Percentiles rank a stretch among this genome's conserved stretches.
Conservation (phyloP, 2,329 filamentous ascomycete genomes). For the Ophiostoma fasciatum region DNA sequence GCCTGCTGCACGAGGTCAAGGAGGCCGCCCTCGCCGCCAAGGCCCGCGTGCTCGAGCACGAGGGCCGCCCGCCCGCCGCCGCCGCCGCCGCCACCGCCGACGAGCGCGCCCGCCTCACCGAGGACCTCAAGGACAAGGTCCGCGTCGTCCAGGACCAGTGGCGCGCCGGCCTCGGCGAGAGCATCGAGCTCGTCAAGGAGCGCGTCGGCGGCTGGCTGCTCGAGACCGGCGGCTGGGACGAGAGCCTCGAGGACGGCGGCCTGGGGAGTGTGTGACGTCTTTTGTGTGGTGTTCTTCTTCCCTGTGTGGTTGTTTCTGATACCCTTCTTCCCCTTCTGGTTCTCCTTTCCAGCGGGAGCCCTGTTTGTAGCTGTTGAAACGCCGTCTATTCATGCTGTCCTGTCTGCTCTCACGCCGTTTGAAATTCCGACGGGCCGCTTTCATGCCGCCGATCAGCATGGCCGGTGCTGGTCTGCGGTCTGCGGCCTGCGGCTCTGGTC, state of each 20-base stretch:
- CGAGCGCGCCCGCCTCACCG: slow-evolving; percentile 59
- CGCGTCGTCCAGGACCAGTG: slow-evolving; percentile 83
- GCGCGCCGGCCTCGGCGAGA: slow-evolving; percentile 70
- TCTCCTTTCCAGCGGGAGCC: too few relatives aligned
- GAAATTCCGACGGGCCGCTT: too few relatives aligned
- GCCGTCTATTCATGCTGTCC: too few relatives aligned
- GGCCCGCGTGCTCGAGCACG: slow-evolving; percentile 22
- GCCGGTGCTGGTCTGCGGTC: too few relatives aligned
- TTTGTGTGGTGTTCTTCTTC: too few relatives aligned
- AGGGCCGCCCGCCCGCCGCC: slow-evolving; percentile 18
- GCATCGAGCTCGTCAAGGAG: slow-evolving; percentile 57
- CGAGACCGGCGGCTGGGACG: slow-evolving; percentile 77
- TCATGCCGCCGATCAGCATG: too few relatives aligned
- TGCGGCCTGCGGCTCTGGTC: too few relatives aligned
- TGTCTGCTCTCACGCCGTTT: too few relatives aligned
- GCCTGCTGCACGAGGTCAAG: slow-evolving; percentile 80
- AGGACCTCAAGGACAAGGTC: slow-evolving; percentile 87
- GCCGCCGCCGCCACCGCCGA: slow-evolving; percentile 38
- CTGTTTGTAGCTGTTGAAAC: too few relatives aligned
- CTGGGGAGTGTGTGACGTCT: slow-evolving; percentile 33
- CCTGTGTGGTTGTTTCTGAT: too few relatives aligned
- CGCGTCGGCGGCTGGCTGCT: slow-evolving; percentile 60
- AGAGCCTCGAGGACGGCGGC: slow-evolving; percentile 47
- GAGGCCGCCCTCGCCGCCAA: slow-evolving; percentile 59
- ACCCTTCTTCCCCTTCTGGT: too few relatives aligned